Base-by-base conservation (phyloP, 768 basidiomycete species). In the Lactarius quietus region DNA sequence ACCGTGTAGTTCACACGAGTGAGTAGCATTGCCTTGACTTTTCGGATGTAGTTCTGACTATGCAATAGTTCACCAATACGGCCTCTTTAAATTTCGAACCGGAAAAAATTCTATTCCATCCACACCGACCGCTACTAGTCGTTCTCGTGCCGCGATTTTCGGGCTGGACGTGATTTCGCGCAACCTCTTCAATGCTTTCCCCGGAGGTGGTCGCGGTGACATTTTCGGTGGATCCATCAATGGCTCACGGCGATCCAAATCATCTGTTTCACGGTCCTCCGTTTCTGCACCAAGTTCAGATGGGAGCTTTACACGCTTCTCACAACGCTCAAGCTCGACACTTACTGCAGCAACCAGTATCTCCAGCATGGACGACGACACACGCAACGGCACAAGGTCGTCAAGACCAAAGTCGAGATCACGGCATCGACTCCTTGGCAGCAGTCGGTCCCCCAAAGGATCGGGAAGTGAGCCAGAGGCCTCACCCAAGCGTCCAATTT, bases 141-240 rank as follows among this genome's bases (percentile, higher is more conserved):
- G 90, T 43, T 81, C 84, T 20, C 80, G 84, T 67, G 90, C 87
- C 2, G 86, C 89, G n/a, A 92, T 93, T 58, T 93, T 96, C 73
- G 87, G 91, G 38, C 81, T 98, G 59, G 95, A 98, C 72, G 89
- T 86, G 23, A 89, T 98, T 70, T 94, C 93, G 23, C 85, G 93
- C 52, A 95, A 93, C 75, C 81, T 98, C 33, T 95, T 97, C 77
- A 86, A 83, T 70, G 73, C 84, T 7, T 84, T 86, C 3, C 83
- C 88, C 35, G 90, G 87, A 10, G 84, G 84, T 14, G 78, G 85
- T 10, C 86, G 87, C 77, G 84, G 83, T 36, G 92, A 95, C 68
- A 80, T 93, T 62, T 93, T 94, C 72, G 83, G 86, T 35, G 86
- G 85, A 6, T 87, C 88, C 0, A 84, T 89, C 39, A 88, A 82